These are phyloP conservation scores for Arabidopsis arenosa DNA, from an alignment of 345 rosid species.

Conservation along the genomic window DNA sequence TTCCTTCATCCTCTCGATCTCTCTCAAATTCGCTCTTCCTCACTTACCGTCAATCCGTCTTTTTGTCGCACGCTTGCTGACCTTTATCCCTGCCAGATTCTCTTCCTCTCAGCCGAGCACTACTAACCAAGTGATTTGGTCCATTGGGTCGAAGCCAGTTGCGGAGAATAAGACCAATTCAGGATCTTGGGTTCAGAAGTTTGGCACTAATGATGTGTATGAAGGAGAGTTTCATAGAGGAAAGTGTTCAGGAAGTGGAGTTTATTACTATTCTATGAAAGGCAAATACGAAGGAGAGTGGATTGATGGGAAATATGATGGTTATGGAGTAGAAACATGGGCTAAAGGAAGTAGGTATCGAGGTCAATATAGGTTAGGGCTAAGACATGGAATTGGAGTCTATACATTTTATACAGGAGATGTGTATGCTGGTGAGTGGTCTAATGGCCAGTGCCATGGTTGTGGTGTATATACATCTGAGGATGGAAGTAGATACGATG, in stretches of 20 bases:
- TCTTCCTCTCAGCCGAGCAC: constrained; percentile 39
- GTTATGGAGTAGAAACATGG: constrained; percentile 82
- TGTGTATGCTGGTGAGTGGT: constrained; percentile 78
- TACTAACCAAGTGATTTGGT: constrained; percentile 66
- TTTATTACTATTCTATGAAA: constrained; percentile 60
- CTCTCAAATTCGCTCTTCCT: constrained; percentile 57
- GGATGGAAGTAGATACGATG: constrained; percentile 68
- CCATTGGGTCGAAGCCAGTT: constrained; percentile 68
- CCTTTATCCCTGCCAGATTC: constrained; percentile 37
- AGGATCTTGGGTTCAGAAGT: constrained; percentile 65
- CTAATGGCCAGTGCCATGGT: constrained; percentile 78
- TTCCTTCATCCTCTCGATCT: constrained; percentile 9
- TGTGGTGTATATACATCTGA: constrained; percentile 67
- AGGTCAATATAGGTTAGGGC: constrained; percentile 72
- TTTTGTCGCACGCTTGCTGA: constrained; percentile 59
- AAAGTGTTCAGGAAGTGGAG: constrained; percentile 77
- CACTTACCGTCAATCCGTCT: constrained; percentile 57
- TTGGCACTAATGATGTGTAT: constrained; percentile 63
- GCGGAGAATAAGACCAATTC: constrained; percentile 49
- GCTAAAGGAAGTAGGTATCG: constrained; percentile 77
- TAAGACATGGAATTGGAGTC: constrained; percentile 76
- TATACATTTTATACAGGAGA: constrained; percentile 72
- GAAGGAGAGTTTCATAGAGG: constrained; percentile 80
- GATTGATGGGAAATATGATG: constrained; percentile 78
- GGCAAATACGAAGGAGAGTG: constrained; percentile 83